phyloP scores from a whole-genome alignment of 2,329 filamentous ascomycete genomes.

The Diaporthe caulivora region DNA sequence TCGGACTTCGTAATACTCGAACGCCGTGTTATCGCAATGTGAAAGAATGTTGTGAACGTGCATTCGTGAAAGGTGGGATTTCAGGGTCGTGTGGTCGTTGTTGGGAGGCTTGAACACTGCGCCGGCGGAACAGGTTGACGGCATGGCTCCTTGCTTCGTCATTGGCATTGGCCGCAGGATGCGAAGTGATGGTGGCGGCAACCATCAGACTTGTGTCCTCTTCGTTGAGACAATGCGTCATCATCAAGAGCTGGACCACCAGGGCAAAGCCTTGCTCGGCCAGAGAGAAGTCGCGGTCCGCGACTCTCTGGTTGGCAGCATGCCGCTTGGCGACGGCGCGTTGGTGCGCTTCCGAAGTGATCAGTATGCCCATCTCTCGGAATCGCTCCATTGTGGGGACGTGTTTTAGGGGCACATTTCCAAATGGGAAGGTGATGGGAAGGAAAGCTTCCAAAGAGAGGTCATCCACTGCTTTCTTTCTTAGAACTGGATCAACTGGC shows the following conservation, averaged over 20 bases:
- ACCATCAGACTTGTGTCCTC: not conserved
- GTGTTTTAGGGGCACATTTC: too few relatives aligned
- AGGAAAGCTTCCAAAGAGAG: too few relatives aligned
- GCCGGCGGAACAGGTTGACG: not conserved
- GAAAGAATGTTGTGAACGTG: not conserved
- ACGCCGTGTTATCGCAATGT: not conserved
- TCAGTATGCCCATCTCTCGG: too few relatives aligned
- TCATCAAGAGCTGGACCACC: not conserved
- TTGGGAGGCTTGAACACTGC: not conserved
- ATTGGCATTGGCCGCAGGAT: not conserved
- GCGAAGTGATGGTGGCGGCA: not conserved
- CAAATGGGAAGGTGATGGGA: too few relatives aligned
- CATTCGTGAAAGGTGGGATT: not conserved
- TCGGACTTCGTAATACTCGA: not conserved
- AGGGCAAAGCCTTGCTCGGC: not conserved
- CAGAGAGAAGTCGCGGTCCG: too few relatives aligned
- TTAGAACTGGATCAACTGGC: too few relatives aligned
- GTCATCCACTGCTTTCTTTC: too few relatives aligned
- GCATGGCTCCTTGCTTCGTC: not conserved
- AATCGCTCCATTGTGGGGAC: too few relatives aligned
- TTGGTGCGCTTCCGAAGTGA: too few relatives aligned
- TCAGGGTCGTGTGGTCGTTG: not conserved
- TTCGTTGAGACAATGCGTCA: not conserved
- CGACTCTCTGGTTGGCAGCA: too few relatives aligned
- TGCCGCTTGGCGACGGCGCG: too few relatives aligned